Conservation (phyloP, 805 yeast species). For the Metschnikowia santaceciliae region DNA sequence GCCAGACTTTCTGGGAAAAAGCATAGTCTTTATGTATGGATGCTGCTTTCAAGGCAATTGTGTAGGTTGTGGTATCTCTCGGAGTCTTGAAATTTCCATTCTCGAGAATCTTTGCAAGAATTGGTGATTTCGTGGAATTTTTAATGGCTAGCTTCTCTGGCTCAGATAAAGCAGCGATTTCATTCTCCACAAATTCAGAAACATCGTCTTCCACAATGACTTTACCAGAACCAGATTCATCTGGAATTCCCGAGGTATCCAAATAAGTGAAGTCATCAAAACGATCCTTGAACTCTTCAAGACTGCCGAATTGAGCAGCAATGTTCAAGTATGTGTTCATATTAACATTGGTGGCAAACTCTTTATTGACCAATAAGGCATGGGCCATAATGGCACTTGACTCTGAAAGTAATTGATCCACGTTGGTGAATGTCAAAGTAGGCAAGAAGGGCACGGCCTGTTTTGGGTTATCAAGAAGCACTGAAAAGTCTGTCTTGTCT, state of each 20-base stretch:
- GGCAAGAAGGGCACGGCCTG: slow-evolving; percentile 70
- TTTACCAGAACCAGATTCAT: slow-evolving; percentile 11
- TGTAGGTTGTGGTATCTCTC: slow-evolving; percentile 47
- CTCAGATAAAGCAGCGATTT: neutral
- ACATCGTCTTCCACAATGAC: neutral
- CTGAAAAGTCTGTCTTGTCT: slow-evolving; percentile 34
- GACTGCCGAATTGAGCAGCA: slow-evolving; percentile 31
- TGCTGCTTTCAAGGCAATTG: slow-evolving; percentile 64
- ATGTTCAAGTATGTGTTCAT: slow-evolving; percentile 53
- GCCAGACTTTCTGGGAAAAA: slow-evolving; percentile 68
- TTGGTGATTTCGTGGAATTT: slow-evolving; percentile 20
- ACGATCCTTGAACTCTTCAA: slow-evolving; percentile 33
- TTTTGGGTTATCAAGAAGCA: slow-evolving; percentile 5
- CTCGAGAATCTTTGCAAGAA: slow-evolving; percentile 11
- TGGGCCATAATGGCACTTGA: slow-evolving; percentile 73
- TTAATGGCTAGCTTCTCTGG: neutral
- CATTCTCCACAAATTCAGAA: slow-evolving; percentile 1
- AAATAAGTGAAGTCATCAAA: slow-evolving; percentile 27
- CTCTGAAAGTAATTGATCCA: slow-evolving; percentile 57
- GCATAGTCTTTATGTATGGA: slow-evolving; percentile 47
- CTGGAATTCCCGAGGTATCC: slow-evolving; percentile 23
- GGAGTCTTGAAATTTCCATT: slow-evolving; percentile 8
- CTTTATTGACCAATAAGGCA: slow-evolving; percentile 42
- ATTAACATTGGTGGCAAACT: slow-evolving; percentile 37
- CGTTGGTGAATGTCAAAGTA: slow-evolving; percentile 35